These are phyloP conservation scores for Penstemon barbatus DNA, from an alignment of 257 asterid species.

Conservation along the genomic window DNA sequence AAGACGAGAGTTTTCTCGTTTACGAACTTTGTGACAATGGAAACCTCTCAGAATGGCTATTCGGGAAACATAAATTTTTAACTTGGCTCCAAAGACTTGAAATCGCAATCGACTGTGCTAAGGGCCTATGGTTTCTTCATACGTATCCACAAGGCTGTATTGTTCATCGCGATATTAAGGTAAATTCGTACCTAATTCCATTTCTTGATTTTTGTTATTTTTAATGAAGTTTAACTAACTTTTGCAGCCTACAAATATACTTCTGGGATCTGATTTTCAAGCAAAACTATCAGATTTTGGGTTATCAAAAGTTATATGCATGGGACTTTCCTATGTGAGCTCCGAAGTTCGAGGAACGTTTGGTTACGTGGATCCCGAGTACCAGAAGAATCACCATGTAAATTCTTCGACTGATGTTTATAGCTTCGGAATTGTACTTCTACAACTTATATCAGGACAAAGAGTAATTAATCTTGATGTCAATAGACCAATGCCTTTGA, in stretches of 20 bases:
- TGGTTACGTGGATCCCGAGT: slow-evolving; percentile 89
- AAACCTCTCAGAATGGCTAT: slow-evolving; percentile 82
- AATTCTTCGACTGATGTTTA: slow-evolving; percentile 78
- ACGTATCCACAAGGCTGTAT: slow-evolving; percentile 69
- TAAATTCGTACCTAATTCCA: not conserved
- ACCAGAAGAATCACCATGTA: slow-evolving; percentile 66
- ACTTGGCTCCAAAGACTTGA: slow-evolving; percentile 69
- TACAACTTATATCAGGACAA: slow-evolving; percentile 76
- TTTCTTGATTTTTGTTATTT: not conserved
- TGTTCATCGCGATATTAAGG: slow-evolving; percentile 85
- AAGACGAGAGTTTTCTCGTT: slow-evolving; percentile 74
- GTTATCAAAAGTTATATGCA: slow-evolving; percentile 63
- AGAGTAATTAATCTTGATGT: slow-evolving; percentile 63
- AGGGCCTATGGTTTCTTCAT: slow-evolving; percentile 75
- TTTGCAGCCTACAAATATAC: slow-evolving; percentile 83
- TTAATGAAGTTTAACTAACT: not conserved
- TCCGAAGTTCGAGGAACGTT: slow-evolving; percentile 87
- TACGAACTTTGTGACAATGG: slow-evolving; percentile 80
- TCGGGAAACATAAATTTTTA: slow-evolving; percentile 57
- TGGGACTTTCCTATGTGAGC: slow-evolving; percentile 72
- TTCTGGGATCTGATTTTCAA: slow-evolving; percentile 49
- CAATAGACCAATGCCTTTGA: slow-evolving; percentile 59
- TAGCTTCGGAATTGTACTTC: slow-evolving; percentile 73
- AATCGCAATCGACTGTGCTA: slow-evolving; percentile 66
- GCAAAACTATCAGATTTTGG: slow-evolving; percentile 82